Evolutionary conservation across 306 rosid genomes (phyloP).

Genomic region (Senna tora): DNA sequence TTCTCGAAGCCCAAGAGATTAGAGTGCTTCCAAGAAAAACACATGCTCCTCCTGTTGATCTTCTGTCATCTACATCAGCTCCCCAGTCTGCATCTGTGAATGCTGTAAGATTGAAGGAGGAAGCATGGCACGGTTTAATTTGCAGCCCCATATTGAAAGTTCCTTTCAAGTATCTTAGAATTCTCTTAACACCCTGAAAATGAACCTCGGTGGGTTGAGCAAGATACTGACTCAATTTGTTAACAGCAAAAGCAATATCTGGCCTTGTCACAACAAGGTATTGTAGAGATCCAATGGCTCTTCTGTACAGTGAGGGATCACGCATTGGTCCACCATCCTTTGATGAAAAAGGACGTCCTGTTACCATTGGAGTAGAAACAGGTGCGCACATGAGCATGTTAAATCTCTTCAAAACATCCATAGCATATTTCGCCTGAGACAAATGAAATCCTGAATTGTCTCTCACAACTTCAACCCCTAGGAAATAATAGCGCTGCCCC

Average conservation of each 20-base stretch:
- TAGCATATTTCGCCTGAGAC: too few species aligned
- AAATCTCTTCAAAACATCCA: too few species aligned
- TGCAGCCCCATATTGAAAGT: not conserved
- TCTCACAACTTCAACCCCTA: too few species aligned
- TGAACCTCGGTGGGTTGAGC: not conserved
- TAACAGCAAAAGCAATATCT: not conserved
- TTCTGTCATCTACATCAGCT: not conserved
- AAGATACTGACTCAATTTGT: too few species aligned
- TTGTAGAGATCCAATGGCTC: not conserved
- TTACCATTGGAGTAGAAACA: not conserved
- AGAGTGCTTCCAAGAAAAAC: not conserved
- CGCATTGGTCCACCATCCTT: not conserved
- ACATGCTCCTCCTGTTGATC: not conserved
- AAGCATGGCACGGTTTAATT: not conserved
- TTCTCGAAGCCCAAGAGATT: not conserved
- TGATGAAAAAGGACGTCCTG: not conserved
- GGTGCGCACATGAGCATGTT: too few species aligned
- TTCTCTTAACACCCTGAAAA: not conserved
- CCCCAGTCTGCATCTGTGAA: too few species aligned
- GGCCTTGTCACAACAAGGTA: not conserved
- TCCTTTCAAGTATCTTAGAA: not conserved
- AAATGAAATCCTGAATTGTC: too few species aligned
- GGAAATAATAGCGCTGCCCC: too few species aligned
- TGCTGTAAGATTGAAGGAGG: not conserved
- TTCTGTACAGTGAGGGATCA: not conserved